Evolutionary conservation across 2,329 filamentous ascomycete species (phyloP), one percentile per base, ranked within the genome.

Genomic region (Epichloe typhina): DNA sequence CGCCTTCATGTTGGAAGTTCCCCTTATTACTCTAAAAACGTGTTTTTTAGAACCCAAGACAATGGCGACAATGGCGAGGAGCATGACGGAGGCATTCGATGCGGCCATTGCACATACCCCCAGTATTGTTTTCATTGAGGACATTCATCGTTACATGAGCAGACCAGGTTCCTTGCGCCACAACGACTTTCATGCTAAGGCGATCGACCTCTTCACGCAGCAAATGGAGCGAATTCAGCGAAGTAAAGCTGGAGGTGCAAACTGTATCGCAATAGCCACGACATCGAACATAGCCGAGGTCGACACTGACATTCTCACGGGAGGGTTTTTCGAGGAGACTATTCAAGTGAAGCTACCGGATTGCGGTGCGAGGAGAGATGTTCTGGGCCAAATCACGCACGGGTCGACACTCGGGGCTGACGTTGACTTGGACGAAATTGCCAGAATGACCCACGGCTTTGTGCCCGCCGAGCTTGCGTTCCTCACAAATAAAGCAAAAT

Each of bases 291-390:
- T 89, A 0, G 88, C 95, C 60, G 88, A 84, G 58, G 73, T 98
- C 37, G 88, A 97, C 60, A 83, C 89, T 0, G 82, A 83, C 0
- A 69, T 94, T 35, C 77, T 84, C 59, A 77, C 83, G 64, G 83
- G 79, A 50, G 90, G 85, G 9, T 75, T 83, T 48, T 95, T 95
- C 62, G 85, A 88, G 58, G 83, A 81, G 53, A 90, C 89, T 59
- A 84, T 96, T 57, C 89, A 90, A 61, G 82, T 97, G 64, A 84
- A 84, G 21, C 87, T 96, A 37, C 93, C 93, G 0, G 89, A 88
- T 55, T 83, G 93, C 60, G 67, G 74, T 0, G 86, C 84, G 17
- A 77, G 93, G 51, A 83, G 86, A 61, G 76, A 85, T 46, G 97
- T 98, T 41, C 69, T 97, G 44, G 74, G 77, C 39, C 82, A 85